A percentile compares a stretch with the other conserved stretches of the same genome.
These are phyloP conservation scores for Fusarium sp. DNA, from an alignment of 2,329 filamentous ascomycete species.

Conservation along the genomic window DNA sequence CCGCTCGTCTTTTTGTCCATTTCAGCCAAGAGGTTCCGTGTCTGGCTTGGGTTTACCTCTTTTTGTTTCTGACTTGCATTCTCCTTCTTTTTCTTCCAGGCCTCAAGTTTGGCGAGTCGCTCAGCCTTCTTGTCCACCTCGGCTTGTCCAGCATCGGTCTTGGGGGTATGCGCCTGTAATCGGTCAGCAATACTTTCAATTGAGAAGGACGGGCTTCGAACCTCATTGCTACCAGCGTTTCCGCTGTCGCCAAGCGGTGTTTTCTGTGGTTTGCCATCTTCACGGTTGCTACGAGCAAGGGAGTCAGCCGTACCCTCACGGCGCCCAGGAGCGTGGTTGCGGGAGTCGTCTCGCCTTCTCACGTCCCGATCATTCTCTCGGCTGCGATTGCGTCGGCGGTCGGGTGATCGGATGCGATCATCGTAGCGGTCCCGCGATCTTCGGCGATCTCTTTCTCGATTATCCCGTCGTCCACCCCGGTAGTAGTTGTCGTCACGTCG, in stretches of 20 bases:
- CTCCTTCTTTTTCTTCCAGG: slow-evolving; percentile 93
- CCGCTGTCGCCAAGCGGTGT: slow-evolving; percentile 64
- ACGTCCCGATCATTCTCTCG: slow-evolving; percentile 74
- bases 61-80: slow-evolving; percentile 80
- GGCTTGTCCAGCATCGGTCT: slow-evolving; percentile 64
- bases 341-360: slow-evolving; percentile 81
- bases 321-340: slow-evolving; percentile 73
- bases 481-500: slow-evolving; percentile 75
- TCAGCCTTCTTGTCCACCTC: slow-evolving; percentile 83
- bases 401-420: slow-evolving; percentile 70
- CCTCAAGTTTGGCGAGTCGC: slow-evolving; percentile 83
- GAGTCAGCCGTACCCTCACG: slow-evolving; percentile 81
- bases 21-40: slow-evolving; percentile 76
- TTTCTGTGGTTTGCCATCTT: slow-evolving; percentile 70
- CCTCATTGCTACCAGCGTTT: slow-evolving; percentile 67
- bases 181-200: slow-evolving; percentile 43
- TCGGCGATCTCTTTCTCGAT: slow-evolving; percentile 69
- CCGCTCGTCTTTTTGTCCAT: slow-evolving; percentile 78
- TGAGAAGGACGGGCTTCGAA: slow-evolving; percentile 56
- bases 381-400: slow-evolving; percentile 71
- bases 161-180: slow-evolving; percentile 65
- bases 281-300: slow-evolving; percentile 73
- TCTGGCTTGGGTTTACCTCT: slow-evolving; percentile 73
- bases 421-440: slow-evolving; percentile 72
- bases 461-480: slow-evolving; percentile 71